phyloP scores from a whole-genome alignment of 176 grass and related monocot genomes.

The Triticum monococcum region DNA sequence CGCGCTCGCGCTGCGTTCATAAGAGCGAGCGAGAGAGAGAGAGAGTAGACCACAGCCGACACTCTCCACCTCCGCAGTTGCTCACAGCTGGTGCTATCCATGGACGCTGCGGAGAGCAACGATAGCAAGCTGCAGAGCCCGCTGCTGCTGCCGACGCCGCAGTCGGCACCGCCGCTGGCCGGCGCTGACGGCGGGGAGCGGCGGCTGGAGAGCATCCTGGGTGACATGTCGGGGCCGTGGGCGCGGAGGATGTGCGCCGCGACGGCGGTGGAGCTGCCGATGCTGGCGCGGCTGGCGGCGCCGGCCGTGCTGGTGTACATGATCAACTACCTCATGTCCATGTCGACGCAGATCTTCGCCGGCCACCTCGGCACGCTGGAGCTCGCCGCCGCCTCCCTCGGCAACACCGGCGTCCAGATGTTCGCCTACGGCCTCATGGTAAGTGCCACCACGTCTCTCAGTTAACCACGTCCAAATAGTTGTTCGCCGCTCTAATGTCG shows the following conservation, averaged over 20 bases:
- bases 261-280: conserved; percentile 28
- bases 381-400: conserved; percentile 56
- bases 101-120: neutral
- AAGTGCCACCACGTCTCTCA: no score
- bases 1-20: no score
- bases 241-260: conserved; percentile 23
- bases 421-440: neutral
- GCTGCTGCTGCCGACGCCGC: neutral
- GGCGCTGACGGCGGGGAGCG: no score
- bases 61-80: no score
- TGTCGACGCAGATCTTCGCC: conserved; percentile 71
- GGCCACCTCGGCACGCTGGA: conserved; percentile 73
- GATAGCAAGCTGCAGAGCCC: conserved; percentile 15
- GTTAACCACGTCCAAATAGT: no score
- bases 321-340: conserved; percentile 73
- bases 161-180: neutral
- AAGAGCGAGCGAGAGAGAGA: no score
- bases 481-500: no score
- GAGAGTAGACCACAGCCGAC: no score
- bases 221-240: conserved; percentile 30
- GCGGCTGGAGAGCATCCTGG: conserved; percentile 53
- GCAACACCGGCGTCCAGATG: neutral
- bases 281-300: conserved; percentile 37
- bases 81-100: neutral
- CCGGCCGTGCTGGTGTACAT: conserved; percentile 72